phyloP scores from a whole-genome alignment of 768 basidiomycete genomes.

The Neoboletus subvelutipes region DNA sequence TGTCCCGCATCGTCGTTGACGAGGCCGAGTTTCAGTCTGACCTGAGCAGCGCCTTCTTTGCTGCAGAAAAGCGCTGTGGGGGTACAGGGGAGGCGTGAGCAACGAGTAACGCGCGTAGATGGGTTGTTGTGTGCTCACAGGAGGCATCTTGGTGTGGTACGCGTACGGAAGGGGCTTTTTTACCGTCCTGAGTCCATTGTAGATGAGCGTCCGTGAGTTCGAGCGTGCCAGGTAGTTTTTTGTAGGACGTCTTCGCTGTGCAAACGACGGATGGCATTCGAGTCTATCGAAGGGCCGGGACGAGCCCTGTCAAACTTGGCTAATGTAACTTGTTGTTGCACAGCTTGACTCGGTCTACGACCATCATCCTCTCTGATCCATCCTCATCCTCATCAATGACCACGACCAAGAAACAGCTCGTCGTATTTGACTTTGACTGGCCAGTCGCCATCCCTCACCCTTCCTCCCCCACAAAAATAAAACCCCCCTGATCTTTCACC shows the following conservation, averaged over 20 bases:
- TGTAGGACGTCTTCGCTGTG: slow-evolving; percentile 80
- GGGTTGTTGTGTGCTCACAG: slow-evolving; percentile 46
- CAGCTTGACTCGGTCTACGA: neutral
- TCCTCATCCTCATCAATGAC: slow-evolving; percentile 19
- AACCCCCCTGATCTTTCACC: neutral
- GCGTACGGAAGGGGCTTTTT: slow-evolving; percentile 60
- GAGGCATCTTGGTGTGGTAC: slow-evolving; percentile 59
- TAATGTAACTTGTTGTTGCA: neutral
- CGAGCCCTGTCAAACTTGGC: neutral
- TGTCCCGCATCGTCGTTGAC: slow-evolving; percentile 69
- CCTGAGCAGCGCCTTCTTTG: slow-evolving; percentile 79
- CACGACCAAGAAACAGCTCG: slow-evolving; percentile 57
- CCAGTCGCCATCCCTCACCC: slow-evolving; percentile 28
- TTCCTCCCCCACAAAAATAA: neutral
- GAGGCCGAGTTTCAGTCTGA: slow-evolving; percentile 73
- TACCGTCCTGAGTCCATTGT: slow-evolving; percentile 79
- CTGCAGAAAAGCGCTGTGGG: slow-evolving; percentile 78
- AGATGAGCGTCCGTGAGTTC: slow-evolving; percentile 72
- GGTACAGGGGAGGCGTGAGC: neutral
- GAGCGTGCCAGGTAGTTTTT: slow-evolving; percentile 74
- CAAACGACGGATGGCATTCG: slow-evolving; percentile 65
- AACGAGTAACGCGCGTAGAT: slow-evolving; percentile 6
- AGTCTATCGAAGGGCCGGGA: neutral
- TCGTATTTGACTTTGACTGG: slow-evolving; percentile 99
- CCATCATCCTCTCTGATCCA: neutral